Evolutionary conservation across 768 basidiomycete genomes (phyloP), one percentile per base, ranked within the genome.

Genomic region (Macrolepiota dolichaula): DNA sequence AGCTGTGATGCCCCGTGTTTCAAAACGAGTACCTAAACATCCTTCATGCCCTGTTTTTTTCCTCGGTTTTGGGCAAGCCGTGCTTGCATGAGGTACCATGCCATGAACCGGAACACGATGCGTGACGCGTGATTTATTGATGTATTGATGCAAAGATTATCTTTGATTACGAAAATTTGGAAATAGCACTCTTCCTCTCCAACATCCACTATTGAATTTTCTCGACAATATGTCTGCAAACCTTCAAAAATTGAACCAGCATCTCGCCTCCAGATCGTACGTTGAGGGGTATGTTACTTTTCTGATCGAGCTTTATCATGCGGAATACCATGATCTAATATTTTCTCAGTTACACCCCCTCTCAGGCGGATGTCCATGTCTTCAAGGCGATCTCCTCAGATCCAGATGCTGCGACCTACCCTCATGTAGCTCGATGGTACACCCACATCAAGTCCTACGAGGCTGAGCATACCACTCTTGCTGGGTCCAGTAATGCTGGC

Each of bases 321-420:
- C 17, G n/a, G 51, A n/a, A 46, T 19, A 46, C 19, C 49, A 66
- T 64, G 44, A 54, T 49, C 55, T 19, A 22, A 49, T 42, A 63
- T 57, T 35, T 57, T 66, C 55, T 51, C 71, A 97, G 95, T 58
- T 95, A 92, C 78, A 86, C 87, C 42, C 90, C 96, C 49, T 95
- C 94, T 42, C 95, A 97, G 77, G 92, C 95, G 57, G 94, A 98
- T 78, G 94, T 97, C 50, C 83, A 82, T 63, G 92, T 96, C 71
- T 95, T 90, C 85, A 93, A 91, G 72, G 81, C 90, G 15, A 78
- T 98, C 73, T 67, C 81, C 40, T 79, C 83, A 27, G 82, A 84
- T 15, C 92, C 93, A 55, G 80, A 83, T 64, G 82, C 87, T 49
- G 72, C 85, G 49, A 71, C 80, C 55, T 81, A 82, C 74, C 92